phyloP scores from a whole-genome alignment of 1,284 basidiomycete genomes.

The Wolfiporia cocos region DNA sequence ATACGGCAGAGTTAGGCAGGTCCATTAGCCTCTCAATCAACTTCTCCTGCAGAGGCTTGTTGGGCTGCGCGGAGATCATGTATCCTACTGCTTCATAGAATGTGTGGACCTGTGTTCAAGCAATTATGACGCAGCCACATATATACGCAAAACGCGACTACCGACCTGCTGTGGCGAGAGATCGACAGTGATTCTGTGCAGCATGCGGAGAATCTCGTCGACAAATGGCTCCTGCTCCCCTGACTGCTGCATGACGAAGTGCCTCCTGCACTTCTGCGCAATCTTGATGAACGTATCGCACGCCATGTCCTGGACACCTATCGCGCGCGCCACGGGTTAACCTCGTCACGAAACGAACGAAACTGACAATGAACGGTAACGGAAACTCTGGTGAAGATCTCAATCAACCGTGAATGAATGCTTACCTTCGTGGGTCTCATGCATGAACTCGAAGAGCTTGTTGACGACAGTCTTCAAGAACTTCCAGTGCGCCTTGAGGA shows the following conservation, averaged over 20 bases:
- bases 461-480: constrained; percentile 99
- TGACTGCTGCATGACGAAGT: constrained; percentile 98
- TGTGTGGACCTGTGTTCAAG: constrained; percentile 69
- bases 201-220: constrained; percentile 90
- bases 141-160: not conserved
- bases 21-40: constrained; percentile 96
- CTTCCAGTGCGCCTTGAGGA: constrained; percentile 99
- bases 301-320: constrained; percentile 99
- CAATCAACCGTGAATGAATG: not conserved
- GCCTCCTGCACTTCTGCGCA: constrained; percentile 95
- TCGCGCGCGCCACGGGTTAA: constrained; percentile 10
- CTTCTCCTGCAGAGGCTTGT: constrained; percentile 95
- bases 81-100: constrained; percentile 99
- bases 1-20: constrained; percentile 90
- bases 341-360: too few relatives aligned
- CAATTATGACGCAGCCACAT: not conserved
- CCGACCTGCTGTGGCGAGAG: constrained; percentile 87
- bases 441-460: constrained; percentile 99
- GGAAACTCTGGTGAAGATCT: too few relatives aligned
- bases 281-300: constrained; percentile 99
- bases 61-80: constrained; percentile 99
- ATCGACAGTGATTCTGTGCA: constrained; percentile 95
- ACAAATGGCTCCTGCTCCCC: constrained; percentile 98
- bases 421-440: constrained; percentile 96
- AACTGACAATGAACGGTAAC: too few relatives aligned